Evolutionary conservation across 257 asterid species (phyloP), one percentile per base, ranked within the genome.

Genomic region (Petunia axillaris): DNA sequence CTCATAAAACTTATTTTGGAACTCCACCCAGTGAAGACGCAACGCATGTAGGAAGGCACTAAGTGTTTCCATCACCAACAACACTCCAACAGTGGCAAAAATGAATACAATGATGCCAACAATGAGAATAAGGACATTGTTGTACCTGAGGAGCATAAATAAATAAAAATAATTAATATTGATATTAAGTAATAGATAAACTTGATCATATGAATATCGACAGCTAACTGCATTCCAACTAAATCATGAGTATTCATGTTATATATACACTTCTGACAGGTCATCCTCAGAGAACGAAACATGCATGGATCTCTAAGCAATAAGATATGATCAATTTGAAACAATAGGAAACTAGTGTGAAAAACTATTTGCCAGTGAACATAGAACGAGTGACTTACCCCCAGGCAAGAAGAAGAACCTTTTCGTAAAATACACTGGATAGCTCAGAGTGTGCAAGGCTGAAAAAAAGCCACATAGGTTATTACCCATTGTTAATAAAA

Each of bases 11-110:
- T 93, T 95, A 82, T 95, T 95, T 73, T 93, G 98, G 85, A 86
- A 95, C 90, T 95, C 99, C 77, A 95, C 98, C 99, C 99, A 95
- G 75, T 95, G 99, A 85, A 95, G 99, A 80, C 99, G 90, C 77
- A 95, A 84, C 1, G 99, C 99, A 65, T 95, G 99, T 83, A 95
- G 86, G 91, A 95, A 95, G 81, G 99, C 98, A 75, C 99, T 95
- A 36, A 95, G 95, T 16, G 99, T 95, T 84, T 95, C 99, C 99
- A 95, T 95, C 84, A 95, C 97, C 83, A 95, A 77, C 86, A 95
- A 88, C 62, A 95, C 99, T 64, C 99, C 99, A 59, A 95, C 93
- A 38, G 99, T 93, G 5, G 97, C 99, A 75, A 63, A 91, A 43
- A 95, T 79, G 85, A 95, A 95, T 76, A 95, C 84, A 64, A 95